Conservation (phyloP, 1,139 yeast genomes). For the Suhomyces panamericanus region DNA sequence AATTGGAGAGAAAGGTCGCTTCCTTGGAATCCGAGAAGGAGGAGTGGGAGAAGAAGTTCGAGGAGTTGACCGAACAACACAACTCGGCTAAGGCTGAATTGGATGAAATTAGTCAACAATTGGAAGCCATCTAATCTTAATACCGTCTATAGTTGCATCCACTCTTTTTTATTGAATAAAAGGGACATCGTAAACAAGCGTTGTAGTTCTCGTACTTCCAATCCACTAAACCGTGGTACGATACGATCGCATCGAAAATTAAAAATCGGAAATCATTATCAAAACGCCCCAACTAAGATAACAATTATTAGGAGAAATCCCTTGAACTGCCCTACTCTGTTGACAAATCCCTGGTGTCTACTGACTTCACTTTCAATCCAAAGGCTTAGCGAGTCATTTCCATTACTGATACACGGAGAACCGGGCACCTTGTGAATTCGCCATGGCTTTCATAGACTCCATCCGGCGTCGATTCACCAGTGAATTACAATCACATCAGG, state of each 20-base stretch:
- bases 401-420: too few species aligned
- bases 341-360: background rate
- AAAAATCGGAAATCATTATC: background rate
- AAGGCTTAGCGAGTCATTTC: too few species aligned
- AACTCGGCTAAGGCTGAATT: constrained; percentile 83
- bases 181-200: constrained; percentile 1
- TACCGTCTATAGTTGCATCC: constrained; percentile 13
- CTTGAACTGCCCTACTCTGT: background rate
- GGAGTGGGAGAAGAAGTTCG: constrained; percentile 87
- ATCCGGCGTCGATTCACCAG: constrained; percentile 31
- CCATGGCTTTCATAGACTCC: constrained; percentile 21
- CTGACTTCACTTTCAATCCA: too few species aligned
- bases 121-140: constrained; percentile 68
- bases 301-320: background rate
- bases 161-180: constrained; percentile 11
- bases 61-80: constrained; percentile 83
- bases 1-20: constrained; percentile 90
- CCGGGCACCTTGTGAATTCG: too few species aligned
- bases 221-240: background rate
- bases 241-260: constrained; percentile 3
- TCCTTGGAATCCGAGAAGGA: constrained; percentile 92
- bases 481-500: constrained; percentile 35
- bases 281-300: background rate
- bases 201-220: background rate
- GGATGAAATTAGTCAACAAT: constrained; percentile 91